Percentiles rank a stretch among this genome's conserved stretches.
Evolutionary conservation across 345 rosid species (phyloP).

Genomic region (Raphanus sativus): DNA sequence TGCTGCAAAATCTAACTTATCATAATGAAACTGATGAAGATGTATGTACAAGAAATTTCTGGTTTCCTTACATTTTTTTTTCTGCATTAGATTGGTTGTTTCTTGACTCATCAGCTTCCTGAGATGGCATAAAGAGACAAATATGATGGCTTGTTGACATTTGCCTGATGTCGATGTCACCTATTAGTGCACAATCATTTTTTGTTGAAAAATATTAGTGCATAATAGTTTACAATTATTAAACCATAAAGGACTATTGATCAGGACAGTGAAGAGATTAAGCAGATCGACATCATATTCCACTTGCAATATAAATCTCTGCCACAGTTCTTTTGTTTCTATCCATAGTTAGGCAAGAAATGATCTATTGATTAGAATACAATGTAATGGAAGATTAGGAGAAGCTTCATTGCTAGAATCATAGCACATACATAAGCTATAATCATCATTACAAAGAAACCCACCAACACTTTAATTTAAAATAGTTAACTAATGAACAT

Average conservation of each 20-base stretch:
- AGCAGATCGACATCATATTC: slow-evolving; percentile 28
- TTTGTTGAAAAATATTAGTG: not conserved
- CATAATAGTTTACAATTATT: not conserved
- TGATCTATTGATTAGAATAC: slow-evolving; percentile 13
- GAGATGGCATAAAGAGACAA: slow-evolving; percentile 1
- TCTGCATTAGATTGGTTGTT: slow-evolving; percentile 10
- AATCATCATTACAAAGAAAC: slow-evolving; percentile 20
- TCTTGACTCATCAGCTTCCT: slow-evolving; percentile 5
- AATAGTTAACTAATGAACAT: slow-evolving; percentile 18
- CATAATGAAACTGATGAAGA: not conserved
- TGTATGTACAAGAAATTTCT: not conserved
- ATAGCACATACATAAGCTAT: slow-evolving; percentile 29
- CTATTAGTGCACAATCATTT: not conserved
- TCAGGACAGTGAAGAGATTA: slow-evolving; percentile 25
- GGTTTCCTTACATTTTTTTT: not conserved
- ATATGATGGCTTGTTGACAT: slow-evolving; percentile 19
- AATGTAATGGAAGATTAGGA: slow-evolving; percentile 19
- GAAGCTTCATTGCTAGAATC: slow-evolving; percentile 34
- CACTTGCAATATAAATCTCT: slow-evolving; percentile 27
- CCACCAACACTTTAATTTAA: slow-evolving; percentile 12
- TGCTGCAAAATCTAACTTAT: not conserved
- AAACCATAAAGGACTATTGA: slow-evolving; percentile 22
- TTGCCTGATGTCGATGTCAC: slow-evolving; percentile 11
- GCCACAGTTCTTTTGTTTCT: not conserved
- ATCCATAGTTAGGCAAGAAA: slow-evolving; percentile 38